phyloP scores from a whole-genome alignment of 495 filamentous ascomycete species.

The Hypoxylon lenormandii region DNA sequence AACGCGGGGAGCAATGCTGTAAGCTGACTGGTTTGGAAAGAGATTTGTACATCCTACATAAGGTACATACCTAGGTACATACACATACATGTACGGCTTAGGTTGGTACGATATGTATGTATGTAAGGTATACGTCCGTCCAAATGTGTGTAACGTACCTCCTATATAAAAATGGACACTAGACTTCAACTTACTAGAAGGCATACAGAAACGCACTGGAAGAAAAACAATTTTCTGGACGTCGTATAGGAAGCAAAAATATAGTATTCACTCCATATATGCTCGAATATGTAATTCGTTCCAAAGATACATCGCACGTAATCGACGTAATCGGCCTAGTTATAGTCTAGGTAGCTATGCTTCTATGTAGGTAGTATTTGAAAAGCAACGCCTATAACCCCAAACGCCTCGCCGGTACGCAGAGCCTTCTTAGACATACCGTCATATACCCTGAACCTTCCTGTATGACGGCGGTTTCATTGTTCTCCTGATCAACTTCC shows the following conservation, averaged over 20 bases:
- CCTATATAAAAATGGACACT: no score
- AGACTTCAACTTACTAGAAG: no score
- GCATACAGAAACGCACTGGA: no score
- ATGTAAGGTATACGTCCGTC: no score
- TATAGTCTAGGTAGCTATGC: slow-evolving; percentile 6
- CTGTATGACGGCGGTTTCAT: slow-evolving; percentile 94
- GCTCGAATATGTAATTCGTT: background rate
- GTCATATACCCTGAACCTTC: slow-evolving; percentile 81
- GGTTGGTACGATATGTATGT: no score
- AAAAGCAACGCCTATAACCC: slow-evolving; percentile 17
- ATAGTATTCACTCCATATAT: background rate
- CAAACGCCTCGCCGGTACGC: slow-evolving; percentile 39
- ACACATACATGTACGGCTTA: no score
- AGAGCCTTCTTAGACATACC: slow-evolving; percentile 11
- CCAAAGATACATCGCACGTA: background rate
- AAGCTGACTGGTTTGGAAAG: slow-evolving; percentile 4
- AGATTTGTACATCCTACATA: background rate
- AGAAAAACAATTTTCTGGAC: background rate
- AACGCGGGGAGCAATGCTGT: slow-evolving; percentile 19
- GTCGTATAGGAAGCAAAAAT: background rate
- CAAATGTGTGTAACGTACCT: no score
- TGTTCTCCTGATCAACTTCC: slow-evolving; percentile 82
- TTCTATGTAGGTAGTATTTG: slow-evolving; percentile 15
- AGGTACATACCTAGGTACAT: no score
- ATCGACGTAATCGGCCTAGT: background rate